Percentiles rank a stretch among this genome's conserved stretches.
These are phyloP conservation scores for Aechmea fasciata DNA, from an alignment of 176 grass and related monocot genomes.

Conservation along the genomic window DNA sequence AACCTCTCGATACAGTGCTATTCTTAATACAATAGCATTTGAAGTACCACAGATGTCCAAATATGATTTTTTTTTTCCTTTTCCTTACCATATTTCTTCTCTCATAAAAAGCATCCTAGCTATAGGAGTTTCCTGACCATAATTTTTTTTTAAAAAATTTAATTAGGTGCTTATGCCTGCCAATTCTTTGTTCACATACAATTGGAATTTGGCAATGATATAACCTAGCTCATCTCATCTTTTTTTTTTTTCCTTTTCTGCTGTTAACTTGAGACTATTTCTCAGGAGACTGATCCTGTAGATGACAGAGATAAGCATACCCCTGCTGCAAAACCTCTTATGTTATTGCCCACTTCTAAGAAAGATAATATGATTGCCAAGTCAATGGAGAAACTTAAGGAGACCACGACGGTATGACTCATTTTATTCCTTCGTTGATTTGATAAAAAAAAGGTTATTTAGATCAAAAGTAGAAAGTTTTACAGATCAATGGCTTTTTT, in stretches of 20 bases:
- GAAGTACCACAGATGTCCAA: no score
- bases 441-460: not conserved
- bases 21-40: no score
- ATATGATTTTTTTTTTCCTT: no score
- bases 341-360: constrained; percentile 32
- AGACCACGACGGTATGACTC: constrained; percentile 62
- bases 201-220: not conserved
- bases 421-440: constrained; percentile 18
- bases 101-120: no score
- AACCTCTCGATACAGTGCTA: no score
- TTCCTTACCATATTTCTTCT: no score
- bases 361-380: constrained; percentile 83
- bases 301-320: constrained; percentile 27
- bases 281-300: constrained; percentile 35
- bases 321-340: constrained; percentile 14
- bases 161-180: not conserved
- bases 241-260: not conserved
- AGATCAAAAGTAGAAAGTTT: not conserved
- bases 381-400: constrained; percentile 85
- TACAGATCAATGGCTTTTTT: not conserved
- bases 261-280: not conserved
- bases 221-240: not conserved
- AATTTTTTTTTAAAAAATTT: no score
- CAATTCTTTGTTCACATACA: not conserved
- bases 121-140: no score